Conservation (phyloP, 2,329 filamentous ascomycete species). For the Ophiocordyceps sinensis region DNA sequence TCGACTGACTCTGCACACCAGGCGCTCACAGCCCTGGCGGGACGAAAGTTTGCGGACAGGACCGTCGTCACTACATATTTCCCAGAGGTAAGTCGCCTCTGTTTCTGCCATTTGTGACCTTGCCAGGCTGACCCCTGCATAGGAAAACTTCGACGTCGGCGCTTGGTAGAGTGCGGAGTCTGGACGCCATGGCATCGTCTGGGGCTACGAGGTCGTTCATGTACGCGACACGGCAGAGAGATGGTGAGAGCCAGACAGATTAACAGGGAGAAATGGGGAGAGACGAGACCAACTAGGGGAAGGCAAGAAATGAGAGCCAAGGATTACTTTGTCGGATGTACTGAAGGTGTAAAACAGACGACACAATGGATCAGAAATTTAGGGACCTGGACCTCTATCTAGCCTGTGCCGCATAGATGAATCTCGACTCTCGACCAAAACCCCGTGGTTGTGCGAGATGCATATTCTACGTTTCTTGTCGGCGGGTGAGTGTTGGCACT, state of each 20-base stretch:
- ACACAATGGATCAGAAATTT: not conserved
- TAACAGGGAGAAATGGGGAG: too few species aligned
- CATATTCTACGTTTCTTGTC: too few species aligned
- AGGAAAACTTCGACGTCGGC: conserved; percentile 89
- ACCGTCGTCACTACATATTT: conserved; percentile 97
- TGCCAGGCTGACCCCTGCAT: conserved; percentile 15
- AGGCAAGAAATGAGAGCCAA: too few species aligned
- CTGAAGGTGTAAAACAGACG: not conserved
- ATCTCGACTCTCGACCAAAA: too few species aligned
- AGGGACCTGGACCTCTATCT: not conserved
- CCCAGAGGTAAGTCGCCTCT: conserved; percentile 52
- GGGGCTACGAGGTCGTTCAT: too few species aligned
- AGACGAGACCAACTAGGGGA: too few species aligned
- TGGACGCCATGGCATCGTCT: not conserved
- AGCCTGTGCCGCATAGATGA: too few species aligned
- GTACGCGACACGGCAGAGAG: too few species aligned
- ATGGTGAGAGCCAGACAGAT: too few species aligned
- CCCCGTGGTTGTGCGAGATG: too few species aligned
- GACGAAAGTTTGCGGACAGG: conserved; percentile 88
- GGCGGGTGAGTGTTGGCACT: too few species aligned
- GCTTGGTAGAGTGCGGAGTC: conserved; percentile 57
- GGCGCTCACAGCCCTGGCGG: conserved; percentile 78
- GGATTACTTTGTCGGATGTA: too few species aligned
- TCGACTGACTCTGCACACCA: conserved; percentile 62
- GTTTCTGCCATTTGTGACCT: not conserved